These are phyloP conservation scores for Gracilaria domingensis DNA, from an alignment of 23 red algal species.

Conservation along the genomic window DNA sequence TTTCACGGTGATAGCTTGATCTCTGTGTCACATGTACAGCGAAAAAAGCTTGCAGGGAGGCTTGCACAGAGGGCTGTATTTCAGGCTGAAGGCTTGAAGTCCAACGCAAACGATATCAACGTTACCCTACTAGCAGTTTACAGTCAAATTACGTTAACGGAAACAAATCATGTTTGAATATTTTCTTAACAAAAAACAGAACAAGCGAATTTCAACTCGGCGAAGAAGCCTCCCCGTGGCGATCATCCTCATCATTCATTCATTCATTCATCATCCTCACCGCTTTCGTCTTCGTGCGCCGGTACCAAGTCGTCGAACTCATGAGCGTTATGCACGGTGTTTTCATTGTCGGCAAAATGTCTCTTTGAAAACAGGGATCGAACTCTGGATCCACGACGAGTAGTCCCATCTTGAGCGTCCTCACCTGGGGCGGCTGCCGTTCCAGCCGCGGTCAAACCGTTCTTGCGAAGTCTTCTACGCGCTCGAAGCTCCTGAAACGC, in stretches of 20 bases:
- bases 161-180: too few species aligned
- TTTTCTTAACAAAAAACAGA: neutral
- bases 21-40: neutral
- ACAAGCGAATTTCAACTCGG: neutral
- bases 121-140: too few species aligned
- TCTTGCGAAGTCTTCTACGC: neutral
- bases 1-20: neutral
- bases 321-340: conserved; percentile 3
- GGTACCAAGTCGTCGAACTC: neutral
- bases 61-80: too few species aligned
- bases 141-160: neutral
- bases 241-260: too few species aligned
- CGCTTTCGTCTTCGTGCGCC: neutral
- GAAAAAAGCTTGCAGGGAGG: neutral
- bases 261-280: neutral
- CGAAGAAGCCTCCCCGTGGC: too few species aligned
- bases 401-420: neutral
- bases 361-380: conserved; percentile 6
- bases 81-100: neutral
- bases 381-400: neutral
- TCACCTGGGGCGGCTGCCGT: neutral
- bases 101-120: too few species aligned
- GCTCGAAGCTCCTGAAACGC: neutral
- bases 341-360: neutral
- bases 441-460: neutral